These are phyloP conservation scores for Helianthus tuberosus DNA, from an alignment of 129 eudicot genomes.

Conservation along the genomic window DNA sequence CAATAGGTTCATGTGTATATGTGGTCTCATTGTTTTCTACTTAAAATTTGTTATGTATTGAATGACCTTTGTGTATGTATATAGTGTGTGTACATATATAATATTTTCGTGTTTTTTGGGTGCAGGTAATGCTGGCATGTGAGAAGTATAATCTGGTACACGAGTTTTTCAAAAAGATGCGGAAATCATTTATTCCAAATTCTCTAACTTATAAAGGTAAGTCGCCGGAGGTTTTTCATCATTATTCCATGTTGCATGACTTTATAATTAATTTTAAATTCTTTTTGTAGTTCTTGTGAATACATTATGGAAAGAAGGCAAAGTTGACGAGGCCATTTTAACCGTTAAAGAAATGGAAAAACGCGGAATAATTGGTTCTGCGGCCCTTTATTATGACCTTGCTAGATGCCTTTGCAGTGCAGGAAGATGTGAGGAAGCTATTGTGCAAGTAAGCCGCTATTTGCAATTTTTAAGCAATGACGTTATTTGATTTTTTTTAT, in stretches of 20 bases:
- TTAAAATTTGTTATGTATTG: too few species aligned
- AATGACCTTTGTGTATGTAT: too few species aligned
- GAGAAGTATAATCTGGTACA: constrained; percentile 85
- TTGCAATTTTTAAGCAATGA: background rate
- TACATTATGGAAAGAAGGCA: constrained; percentile 85
- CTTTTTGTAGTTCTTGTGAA: constrained; percentile 69
- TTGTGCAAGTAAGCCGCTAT: constrained; percentile 64
- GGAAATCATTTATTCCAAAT: constrained; percentile 74
- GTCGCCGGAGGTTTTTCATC: constrained; percentile 8
- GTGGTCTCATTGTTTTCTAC: too few species aligned
- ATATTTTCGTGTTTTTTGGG: constrained; percentile 2
- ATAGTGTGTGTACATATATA: background rate
- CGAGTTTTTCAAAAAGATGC: constrained; percentile 77
- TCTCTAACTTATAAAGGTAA: constrained; percentile 86
- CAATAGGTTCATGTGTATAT: too few species aligned
- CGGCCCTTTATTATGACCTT: constrained; percentile 87
- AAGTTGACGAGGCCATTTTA: constrained; percentile 64
- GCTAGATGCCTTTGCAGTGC: constrained; percentile 96
- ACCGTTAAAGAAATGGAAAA: constrained; percentile 85
- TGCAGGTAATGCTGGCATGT: constrained; percentile 88
- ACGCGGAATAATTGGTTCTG: constrained; percentile 86
- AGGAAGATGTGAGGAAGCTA: constrained; percentile 83
- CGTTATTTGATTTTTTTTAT: background rate
- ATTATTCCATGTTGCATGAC: constrained; percentile 13
- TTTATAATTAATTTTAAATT: background rate